phyloP scores from a whole-genome alignment of 352 stramenopile genomes.

The Phytopythium aichiense region DNA sequence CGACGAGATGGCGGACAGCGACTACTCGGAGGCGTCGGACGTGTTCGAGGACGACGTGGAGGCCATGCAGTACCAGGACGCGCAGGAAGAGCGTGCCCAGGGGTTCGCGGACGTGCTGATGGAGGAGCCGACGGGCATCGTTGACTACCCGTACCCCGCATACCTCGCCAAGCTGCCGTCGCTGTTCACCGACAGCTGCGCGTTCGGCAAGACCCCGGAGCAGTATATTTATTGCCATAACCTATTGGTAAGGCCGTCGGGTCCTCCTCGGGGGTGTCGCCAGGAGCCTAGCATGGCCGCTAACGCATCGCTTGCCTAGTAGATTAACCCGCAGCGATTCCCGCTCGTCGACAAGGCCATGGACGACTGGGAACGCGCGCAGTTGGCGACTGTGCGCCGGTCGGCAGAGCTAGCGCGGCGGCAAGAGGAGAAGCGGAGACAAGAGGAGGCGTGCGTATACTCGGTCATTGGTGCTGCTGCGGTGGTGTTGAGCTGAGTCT shows the following conservation, averaged over 20 bases:
- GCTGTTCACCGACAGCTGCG: conserved; percentile 50
- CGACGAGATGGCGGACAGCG: conserved; percentile 38
- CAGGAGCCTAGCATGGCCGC: neutral
- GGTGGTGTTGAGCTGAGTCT: neutral
- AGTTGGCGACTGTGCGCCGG: conserved; percentile 31
- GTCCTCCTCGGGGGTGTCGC: neutral
- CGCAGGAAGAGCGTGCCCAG: conserved; percentile 32
- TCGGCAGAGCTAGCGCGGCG: conserved; percentile 25
- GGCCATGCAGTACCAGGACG: conserved; percentile 52
- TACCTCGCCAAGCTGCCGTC: conserved; percentile 56
- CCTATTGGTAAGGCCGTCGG: conserved; percentile 34
- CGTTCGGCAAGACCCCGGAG: conserved; percentile 56
- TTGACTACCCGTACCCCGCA: conserved; percentile 50
- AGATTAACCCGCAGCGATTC: conserved; percentile 42
- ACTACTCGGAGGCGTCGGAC: conserved; percentile 60
- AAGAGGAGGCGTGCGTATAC: conserved; percentile 18
- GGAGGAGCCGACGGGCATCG: conserved; percentile 40
- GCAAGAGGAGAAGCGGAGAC: conserved; percentile 28
- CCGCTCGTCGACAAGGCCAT: conserved; percentile 37
- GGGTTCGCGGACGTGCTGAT: conserved; percentile 45
- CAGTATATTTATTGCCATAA: conserved; percentile 82
- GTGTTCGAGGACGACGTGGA: conserved; percentile 78
- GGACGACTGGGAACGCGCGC: conserved; percentile 31
- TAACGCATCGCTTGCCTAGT: conserved; percentile 1
- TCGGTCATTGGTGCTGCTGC: neutral